Base-by-base conservation (phyloP, 2,329 filamentous ascomycete species). In the Talaromyces sp. region DNA sequence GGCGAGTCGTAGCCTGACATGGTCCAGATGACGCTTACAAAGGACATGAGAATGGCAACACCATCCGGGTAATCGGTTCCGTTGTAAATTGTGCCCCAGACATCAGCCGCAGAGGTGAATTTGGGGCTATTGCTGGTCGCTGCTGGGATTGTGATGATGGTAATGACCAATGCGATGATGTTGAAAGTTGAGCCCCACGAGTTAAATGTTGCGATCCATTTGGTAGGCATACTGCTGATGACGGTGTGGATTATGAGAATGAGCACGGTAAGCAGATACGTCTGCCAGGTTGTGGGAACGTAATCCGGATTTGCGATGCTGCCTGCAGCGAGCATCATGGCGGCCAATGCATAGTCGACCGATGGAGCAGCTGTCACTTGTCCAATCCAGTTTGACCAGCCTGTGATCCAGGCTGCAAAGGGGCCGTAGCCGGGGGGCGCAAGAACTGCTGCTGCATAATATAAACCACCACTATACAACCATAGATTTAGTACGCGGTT, bases 401-500 rank as follows among this genome's bases (percentile, higher is more conserved):
- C 88, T 1, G 87, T 90, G 35, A 90, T 78, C 88, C 85, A 90
- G 13, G 88, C 84, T 14, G 88, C 88, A 61, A 90, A 83, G 1
- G 88, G 88, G 0, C 88, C 88, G 75, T 83, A 90, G 49, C 85
- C 85, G 1, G 83, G 81, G 6, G 88, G 88, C 31, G 89, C 89
- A 7, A 92, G 82, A 0, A 91, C 89, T 3, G 89, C 89, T 19
- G 88, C 80, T 16, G 89, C 89, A 73, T 92, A 92, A 76, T 92
- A 92, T 14, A 92, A 79, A 31, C 89, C 89, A 63, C 89, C 89
- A 70, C 84, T 80, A 39, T 49, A 63, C 35, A 14, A 57, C 11
- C 31, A 35, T 6, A 14, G 22, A 19, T 4, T 56, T 35, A 56
- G 31, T 22, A 11, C 16, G 31, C 7, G 24, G 35, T 9, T 19